Evolutionary conservation across 495 filamentous ascomycete genomes (phyloP).

Genomic region (Hypoxylon subgilvum): DNA sequence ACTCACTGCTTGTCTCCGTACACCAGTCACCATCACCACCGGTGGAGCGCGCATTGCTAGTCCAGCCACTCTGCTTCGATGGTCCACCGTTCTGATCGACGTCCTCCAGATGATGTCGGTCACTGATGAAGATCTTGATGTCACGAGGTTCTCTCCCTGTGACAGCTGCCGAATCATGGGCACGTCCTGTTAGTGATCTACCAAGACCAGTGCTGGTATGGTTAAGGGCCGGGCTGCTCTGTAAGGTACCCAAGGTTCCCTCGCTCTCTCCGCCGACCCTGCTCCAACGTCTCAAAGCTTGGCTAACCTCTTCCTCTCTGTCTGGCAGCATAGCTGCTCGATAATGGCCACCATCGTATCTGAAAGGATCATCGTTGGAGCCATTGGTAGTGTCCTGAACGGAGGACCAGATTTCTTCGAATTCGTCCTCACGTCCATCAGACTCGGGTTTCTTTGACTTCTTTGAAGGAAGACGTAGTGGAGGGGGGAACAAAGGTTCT

Average conservation of each 20-base stretch:
- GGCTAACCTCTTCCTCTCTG: conserved; percentile 34
- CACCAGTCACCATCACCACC: conserved; percentile 32
- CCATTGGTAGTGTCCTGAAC: background rate
- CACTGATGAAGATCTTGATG: too few species aligned
- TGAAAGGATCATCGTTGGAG: conserved; percentile 15
- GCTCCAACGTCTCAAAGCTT: conserved; percentile 19
- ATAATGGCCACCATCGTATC: conserved; percentile 8
- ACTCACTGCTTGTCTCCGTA: conserved; percentile 38
- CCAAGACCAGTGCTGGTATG: too few species aligned
- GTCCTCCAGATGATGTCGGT: too few species aligned
- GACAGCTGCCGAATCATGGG: too few species aligned
- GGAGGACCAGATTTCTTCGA: conserved; percentile 10
- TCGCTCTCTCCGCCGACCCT: conserved; percentile 3
- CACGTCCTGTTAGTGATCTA: too few species aligned
- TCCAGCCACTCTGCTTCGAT: too few species aligned
- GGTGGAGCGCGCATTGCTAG: background rate
- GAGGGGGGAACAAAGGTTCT: conserved; percentile 3
- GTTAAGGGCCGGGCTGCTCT: conserved; percentile 8
- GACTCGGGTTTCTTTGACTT: conserved; percentile 2
- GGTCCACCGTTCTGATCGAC: too few species aligned
- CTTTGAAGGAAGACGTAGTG: background rate
- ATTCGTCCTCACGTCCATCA: conserved; percentile 16
- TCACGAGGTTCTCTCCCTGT: too few species aligned
- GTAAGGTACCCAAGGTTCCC: background rate
- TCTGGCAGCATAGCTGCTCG: conserved; percentile 1